These are phyloP conservation scores for Laetiporus sulphureus DNA, from an alignment of 1,284 basidiomycete genomes.

Conservation along the genomic window DNA sequence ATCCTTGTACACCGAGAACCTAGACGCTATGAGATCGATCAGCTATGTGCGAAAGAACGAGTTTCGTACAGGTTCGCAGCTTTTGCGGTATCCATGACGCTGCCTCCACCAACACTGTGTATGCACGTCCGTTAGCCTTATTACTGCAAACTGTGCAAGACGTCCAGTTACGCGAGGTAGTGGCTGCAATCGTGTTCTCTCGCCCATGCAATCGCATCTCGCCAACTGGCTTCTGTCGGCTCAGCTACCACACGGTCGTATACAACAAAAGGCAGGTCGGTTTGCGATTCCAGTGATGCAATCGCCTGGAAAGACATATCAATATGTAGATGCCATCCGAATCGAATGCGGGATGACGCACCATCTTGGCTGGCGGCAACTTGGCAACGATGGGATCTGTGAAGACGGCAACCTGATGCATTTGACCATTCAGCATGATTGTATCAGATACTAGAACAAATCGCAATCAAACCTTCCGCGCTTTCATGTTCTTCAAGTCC, in stretches of 20 bases:
- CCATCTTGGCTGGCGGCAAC: conserved; percentile 78
- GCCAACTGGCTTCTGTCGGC: conserved; percentile 88
- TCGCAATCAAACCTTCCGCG: conserved; percentile 56
- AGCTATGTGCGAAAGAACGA: too few species aligned
- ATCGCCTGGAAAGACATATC: conserved; percentile 48
- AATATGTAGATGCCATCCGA: background rate
- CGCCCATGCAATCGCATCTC: conserved; percentile 85
- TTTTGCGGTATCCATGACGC: conserved; percentile 94
- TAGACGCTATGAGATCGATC: conserved; percentile 20
- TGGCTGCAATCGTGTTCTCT: conserved; percentile 85
- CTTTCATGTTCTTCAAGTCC: conserved; percentile 89
- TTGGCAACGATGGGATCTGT: conserved; percentile 86
- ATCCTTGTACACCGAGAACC: conserved; percentile 85
- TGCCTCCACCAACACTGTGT: conserved; percentile 84
- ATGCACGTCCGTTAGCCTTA: background rate
- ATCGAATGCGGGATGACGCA: conserved; percentile 18
- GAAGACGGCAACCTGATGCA: conserved; percentile 80
- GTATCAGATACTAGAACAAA: too few species aligned
- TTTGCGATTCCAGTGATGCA: conserved; percentile 66
- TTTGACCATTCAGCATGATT: conserved; percentile 8
- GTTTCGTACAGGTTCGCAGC: conserved; percentile 77
- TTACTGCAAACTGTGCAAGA: conserved; percentile 1
- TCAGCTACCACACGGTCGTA: conserved; percentile 85
- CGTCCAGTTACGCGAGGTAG: conserved; percentile 81
- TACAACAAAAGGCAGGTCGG: conserved; percentile 75